A percentile compares a stretch with the other conserved stretches of the same genome.
phyloP scores from a whole-genome alignment of 768 basidiomycete genomes.

The Mycena indigotica region DNA sequence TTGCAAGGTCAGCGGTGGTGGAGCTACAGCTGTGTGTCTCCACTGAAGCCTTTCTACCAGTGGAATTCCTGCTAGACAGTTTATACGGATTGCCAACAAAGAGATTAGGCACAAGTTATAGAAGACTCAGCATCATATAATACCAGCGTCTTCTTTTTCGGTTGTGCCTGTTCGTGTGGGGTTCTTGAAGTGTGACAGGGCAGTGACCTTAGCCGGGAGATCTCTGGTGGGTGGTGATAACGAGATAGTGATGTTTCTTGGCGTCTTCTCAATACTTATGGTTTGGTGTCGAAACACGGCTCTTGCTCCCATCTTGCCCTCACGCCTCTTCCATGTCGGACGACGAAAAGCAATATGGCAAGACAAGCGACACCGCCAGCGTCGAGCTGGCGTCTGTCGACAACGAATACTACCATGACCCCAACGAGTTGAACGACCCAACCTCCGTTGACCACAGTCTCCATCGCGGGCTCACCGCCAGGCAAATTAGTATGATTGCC shows the following conservation, averaged over 20 bases:
- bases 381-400: conserved; percentile 22
- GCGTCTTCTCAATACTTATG: too few species aligned
- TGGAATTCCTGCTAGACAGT: conserved; percentile 57
- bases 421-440: conserved; percentile 36
- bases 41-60: not conserved
- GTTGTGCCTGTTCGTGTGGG: not conserved
- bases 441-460: conserved; percentile 36
- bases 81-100: conserved; percentile 57
- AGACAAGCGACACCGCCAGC: conserved; percentile 2
- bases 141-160: not conserved
- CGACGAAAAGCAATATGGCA: conserved; percentile 9
- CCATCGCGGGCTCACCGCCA: conserved; percentile 52
- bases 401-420: conserved; percentile 24
- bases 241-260: not conserved
- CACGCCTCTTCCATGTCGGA: conserved; percentile 9
- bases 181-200: too few species aligned
- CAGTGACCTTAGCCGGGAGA: too few species aligned
- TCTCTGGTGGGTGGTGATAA: too few species aligned
- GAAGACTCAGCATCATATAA: not conserved
- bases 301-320: not conserved
- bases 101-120: conserved; percentile 70
- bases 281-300: not conserved
- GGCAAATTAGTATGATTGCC: conserved; percentile 62
- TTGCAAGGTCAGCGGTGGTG: conserved; percentile 41
- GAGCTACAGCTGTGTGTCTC: too few species aligned